Evolutionary conservation across 2,329 filamentous ascomycete genomes (phyloP).

Genomic region (Colletotrichum agaves): DNA sequence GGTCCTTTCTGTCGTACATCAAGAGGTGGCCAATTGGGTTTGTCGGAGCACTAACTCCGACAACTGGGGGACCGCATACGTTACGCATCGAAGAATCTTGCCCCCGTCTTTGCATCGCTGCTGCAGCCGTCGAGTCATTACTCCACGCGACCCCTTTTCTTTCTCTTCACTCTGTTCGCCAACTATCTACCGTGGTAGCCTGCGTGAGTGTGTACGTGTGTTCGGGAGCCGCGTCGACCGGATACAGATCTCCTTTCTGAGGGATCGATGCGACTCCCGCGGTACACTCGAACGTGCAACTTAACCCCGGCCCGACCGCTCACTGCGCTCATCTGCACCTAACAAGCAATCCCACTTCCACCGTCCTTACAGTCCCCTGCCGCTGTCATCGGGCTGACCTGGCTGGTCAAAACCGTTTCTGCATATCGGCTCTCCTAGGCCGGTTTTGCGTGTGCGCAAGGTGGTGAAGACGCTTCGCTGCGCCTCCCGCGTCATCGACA

Average conservation of each 20-base stretch:
- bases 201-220: not conserved
- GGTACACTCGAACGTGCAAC: slow-evolving; percentile 26
- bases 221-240: not conserved
- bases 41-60: slow-evolving; percentile 11
- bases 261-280: slow-evolving; percentile 10
- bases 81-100: slow-evolving; percentile 15
- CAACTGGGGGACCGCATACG: not conserved
- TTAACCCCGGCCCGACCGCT: slow-evolving; percentile 10
- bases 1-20: not conserved
- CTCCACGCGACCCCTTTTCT: not conserved
- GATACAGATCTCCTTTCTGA: not conserved
- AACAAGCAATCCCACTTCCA: not conserved
- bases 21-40: slow-evolving; percentile 28
- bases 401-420: not conserved
- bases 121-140: not conserved
- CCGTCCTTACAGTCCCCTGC: not conserved
- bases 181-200: not conserved
- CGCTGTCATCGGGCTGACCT: slow-evolving; percentile 9
- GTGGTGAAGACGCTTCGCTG: not conserved
- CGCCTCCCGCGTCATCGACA: slow-evolving; percentile 6
- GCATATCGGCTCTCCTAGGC: slow-evolving; percentile 5
- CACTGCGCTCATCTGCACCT: not conserved
- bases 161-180: not conserved
- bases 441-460: not conserved
- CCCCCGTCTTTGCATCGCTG: slow-evolving; percentile 24